Evolutionary conservation across 78 protist genomes (phyloP), one percentile per base, ranked within the genome.

Genomic region (Protostelium mycophagum): DNA sequence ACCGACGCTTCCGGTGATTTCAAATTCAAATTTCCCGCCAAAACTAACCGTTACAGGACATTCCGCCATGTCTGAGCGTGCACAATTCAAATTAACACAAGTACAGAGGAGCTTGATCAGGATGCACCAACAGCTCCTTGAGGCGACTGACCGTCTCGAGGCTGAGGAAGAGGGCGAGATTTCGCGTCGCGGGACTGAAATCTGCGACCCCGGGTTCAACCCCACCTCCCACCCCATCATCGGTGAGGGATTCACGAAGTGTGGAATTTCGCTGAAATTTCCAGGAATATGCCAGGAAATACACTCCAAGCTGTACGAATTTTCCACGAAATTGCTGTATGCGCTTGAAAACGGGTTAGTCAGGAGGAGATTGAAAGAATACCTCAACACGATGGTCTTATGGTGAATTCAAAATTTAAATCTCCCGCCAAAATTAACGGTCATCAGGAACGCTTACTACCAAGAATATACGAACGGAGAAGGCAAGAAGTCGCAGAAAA

Each of bases 41-140:
- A 51, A 51, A 25, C 16, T 51, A 5, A 25, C 73, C 5, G 31
- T 25, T 51, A 5, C 73, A 51, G 73, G 73, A 25, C 5, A 16
- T 5, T 5, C 73, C 73, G 73, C 16, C 31, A 51, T 51, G 73
- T 51, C 31, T 16, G 73, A 51, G 73, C 5, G 73, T 5, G 73
- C 73, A 5, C 5, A 25, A 5, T 85, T 87, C 38, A 91, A 88
- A 28, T 51, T 91, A 9, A 91, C 94, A 5, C 38, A 63, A 38
- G 87, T 89, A 0, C 94, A 91, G 85, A 86, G 89, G 34, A 51
- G 92, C 86, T 83, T 91, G 0, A 91, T 91, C 31, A 37, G 94
- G 38, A 89, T 91, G 86, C 94, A 91, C 89, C 90, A 88, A 39
- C 94, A 91, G 84, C 90, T 91, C 34, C 87, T 86, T 0, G 94